Evolutionary conservation across 2,329 filamentous ascomycete species (phyloP), one percentile per base, ranked within the genome.

Genomic region (Fusarium zealandicum): DNA sequence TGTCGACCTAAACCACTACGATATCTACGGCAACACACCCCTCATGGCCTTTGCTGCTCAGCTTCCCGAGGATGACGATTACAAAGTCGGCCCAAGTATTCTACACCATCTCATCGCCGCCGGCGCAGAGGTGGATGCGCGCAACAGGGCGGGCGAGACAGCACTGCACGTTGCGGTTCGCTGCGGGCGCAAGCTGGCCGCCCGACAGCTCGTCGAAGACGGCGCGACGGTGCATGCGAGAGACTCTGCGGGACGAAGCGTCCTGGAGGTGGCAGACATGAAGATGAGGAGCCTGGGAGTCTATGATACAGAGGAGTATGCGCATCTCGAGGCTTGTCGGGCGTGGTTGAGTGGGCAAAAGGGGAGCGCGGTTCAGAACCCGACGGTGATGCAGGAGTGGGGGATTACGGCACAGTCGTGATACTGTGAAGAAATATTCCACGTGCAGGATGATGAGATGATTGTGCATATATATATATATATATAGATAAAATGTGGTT

Each of bases 101-200:
- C 68, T 85, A 5, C 69, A 75, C 44, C 63, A 72, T 0, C 73
- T 85, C 1, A 59, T 82, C 14, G 51, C 68, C 0, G 67, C 66
- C 0, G 79, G 80, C 1, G 81, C 80, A 0, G 67, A 75, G 1
- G 59, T 84, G 4, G 73, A 84, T 49, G 78, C 76, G 5, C 78
- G 82, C 22, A 85, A 85, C 64, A 72, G 80, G 4, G 69, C 73
- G 1, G 82, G 82, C 33, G 82, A 85, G 69, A 85, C 82, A 1
- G 77, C 82, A 0, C 72, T 85, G 22, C 80, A 84, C 32, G 65
- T 85, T 8, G 82, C 82, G 0, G 80, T 81, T 2, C 75, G 80
- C 3, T 73, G 78, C 16, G 82, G 82, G 0, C 76, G 79, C 45
- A 84, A 83, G 68, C 74, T 81, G 3, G 82, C 82, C 1, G 69